Percentiles rank a stretch among this genome's conserved stretches.
Evolutionary conservation across 345 rosid species (phyloP).

Genomic region (Salix udensis): DNA sequence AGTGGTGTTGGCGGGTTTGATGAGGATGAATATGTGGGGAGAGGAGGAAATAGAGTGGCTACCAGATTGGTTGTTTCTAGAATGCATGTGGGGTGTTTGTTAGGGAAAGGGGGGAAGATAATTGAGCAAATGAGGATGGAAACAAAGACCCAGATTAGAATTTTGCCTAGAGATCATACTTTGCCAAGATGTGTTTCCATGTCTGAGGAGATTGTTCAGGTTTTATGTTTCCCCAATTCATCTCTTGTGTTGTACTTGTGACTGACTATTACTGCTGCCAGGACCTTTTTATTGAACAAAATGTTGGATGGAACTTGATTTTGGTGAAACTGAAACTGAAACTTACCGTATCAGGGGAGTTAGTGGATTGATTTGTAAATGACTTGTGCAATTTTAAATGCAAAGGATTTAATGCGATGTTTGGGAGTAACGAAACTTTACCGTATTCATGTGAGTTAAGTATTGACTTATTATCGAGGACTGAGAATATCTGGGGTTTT

Average conservation of each 20-base stretch:
- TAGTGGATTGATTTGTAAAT: conserved; percentile 8
- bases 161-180: conserved; percentile 82
- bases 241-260: background rate
- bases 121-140: conserved; percentile 99
- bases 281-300: conserved; percentile 5
- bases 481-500: background rate
- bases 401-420: conserved; percentile 3
- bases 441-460: background rate
- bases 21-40: conserved; percentile 58
- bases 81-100: conserved; percentile 90
- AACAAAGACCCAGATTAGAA: conserved; percentile 98
- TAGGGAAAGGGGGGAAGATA: conserved; percentile 97
- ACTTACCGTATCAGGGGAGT: background rate
- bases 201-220: conserved; percentile 97
- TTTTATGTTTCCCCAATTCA: conserved; percentile 21
- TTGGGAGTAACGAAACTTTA: conserved; percentile 2
- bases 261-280: conserved; percentile 2
- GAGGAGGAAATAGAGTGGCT: conserved; percentile 46
- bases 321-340: background rate
- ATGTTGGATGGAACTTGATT: background rate
- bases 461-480: background rate
- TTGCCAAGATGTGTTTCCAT: conserved; percentile 83
- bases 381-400: conserved; percentile 2
- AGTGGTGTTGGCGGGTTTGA: conserved; percentile 44
- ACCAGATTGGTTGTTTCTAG: conserved; percentile 90